Evolutionary conservation across 192 early-diverging fungal species (phyloP).

Genomic region (Coemansia sp.): DNA sequence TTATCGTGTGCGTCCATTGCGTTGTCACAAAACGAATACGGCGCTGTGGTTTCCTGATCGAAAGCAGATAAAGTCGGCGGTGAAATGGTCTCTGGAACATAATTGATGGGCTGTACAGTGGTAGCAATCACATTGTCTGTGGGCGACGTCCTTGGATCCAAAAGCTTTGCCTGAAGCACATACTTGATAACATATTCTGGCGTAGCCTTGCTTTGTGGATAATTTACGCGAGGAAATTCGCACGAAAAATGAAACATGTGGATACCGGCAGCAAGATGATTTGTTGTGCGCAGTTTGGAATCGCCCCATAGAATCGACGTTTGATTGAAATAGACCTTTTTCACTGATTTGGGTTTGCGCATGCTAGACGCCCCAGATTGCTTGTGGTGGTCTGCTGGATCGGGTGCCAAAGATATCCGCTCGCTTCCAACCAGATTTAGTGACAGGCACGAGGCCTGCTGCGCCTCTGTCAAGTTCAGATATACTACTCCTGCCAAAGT

Average conservation of each 20-base stretch:
- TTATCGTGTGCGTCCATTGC: slow-evolving; percentile 15
- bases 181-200: slow-evolving; percentile 45
- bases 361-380: slow-evolving; percentile 3
- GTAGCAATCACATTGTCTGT: slow-evolving; percentile 14
- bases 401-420: slow-evolving; percentile 35
- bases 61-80: slow-evolving; percentile 10
- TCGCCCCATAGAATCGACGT: slow-evolving; percentile 45
- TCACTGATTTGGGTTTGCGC: slow-evolving; percentile 23
- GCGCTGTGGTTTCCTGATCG: no score
- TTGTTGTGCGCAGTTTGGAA: slow-evolving; percentile 15
- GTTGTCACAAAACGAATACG: slow-evolving; percentile 47
- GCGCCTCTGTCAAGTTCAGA: slow-evolving; percentile 17
- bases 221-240: slow-evolving; percentile 52
- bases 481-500: slow-evolving; percentile 45
- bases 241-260: slow-evolving; percentile 55
- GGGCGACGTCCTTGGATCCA: slow-evolving; percentile 5
- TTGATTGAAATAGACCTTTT: slow-evolving; percentile 48
- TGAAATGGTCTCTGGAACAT: slow-evolving; percentile 42
- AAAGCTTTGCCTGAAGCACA: slow-evolving; percentile 31
- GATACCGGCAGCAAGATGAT: slow-evolving; percentile 22
- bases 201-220: slow-evolving; percentile 36
- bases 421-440: slow-evolving; percentile 41
- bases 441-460: slow-evolving; percentile 27
- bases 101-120: slow-evolving; percentile 27
- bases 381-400: slow-evolving; percentile 30